Base-by-base conservation (phyloP, 2,329 filamentous ascomycete species). In the Westerdykella aurantiaca region DNA sequence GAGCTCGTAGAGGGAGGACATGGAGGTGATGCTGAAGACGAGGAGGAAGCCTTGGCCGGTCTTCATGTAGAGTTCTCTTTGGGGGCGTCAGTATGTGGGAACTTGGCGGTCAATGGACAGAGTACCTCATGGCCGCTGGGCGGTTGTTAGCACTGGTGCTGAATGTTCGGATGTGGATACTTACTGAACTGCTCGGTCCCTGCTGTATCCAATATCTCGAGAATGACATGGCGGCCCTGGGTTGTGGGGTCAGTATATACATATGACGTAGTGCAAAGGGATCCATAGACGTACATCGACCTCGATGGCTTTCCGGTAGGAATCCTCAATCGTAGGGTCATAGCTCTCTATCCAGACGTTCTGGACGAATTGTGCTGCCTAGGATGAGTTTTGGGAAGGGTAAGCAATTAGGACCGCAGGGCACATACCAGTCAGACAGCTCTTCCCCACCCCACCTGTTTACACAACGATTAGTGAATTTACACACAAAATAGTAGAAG, bases 161-260 rank as follows among this genome's bases (percentile, higher is more conserved):
- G 7, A 31, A 6, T 25, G 16, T 23, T 10, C 17, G 16, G 12
- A 33, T 18, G 10, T 29, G 37, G 10, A 4, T 3, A 75, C 84
- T 70, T 76, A 91, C 87, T 91, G 70, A 95, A 95, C 66, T 95
- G 88, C 67, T 95, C 88, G 52, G 88, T 95, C 46, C 88, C 88
- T 54, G 88, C 88, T 38, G 88, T 95, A 64, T 95, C 88, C 58
- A 95, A 80, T 63, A 95, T 95, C 73, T 95, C 88, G 54, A 95
- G 71, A 60, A 95, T 80, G 50, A 93, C 86, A 78, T 93, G 87
- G 56, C 88, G 84, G 55, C 87, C 87, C 87, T 93, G 54, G 33
- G 47, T 41, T 48, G 43, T 49, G 4, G 18, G 16, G 17, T 47
- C 37, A 49, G 34, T 7, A 22, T 25, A n/a, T n/a, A 16, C 22